Evolutionary conservation across 2,329 filamentous ascomycete genomes (phyloP).

Genomic region (Volutella citrinella): DNA sequence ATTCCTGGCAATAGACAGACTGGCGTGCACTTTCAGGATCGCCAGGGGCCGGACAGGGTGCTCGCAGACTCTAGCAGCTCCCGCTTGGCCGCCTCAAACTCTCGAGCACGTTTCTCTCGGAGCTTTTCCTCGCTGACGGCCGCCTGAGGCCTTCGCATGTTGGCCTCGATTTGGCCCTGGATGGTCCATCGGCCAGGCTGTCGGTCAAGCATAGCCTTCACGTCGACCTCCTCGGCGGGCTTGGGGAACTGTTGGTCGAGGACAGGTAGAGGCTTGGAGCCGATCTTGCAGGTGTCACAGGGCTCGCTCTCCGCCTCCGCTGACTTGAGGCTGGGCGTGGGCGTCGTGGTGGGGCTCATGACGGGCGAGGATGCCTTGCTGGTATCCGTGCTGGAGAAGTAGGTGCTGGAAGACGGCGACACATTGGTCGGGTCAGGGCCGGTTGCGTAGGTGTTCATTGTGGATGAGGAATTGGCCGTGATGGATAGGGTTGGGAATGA

Average conservation of each 20-base stretch:
- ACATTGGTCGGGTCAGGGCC: conserved; percentile 12
- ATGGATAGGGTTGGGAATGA: background rate
- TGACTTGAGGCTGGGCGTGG: conserved; percentile 18
- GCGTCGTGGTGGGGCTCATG: conserved; percentile 13
- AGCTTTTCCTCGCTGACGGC: conserved; percentile 21
- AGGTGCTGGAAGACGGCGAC: conserved; percentile 14
- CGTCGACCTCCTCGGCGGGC: conserved; percentile 36
- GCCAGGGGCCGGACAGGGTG: conserved; percentile 5
- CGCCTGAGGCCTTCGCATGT: conserved; percentile 25
- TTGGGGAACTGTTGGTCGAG: conserved; percentile 38
- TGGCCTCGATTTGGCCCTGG: conserved; percentile 32
- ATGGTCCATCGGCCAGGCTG: conserved; percentile 42
- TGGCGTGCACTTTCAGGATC: conserved; percentile 7
- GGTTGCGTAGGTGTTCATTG: background rate
- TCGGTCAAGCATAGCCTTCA: conserved; percentile 42
- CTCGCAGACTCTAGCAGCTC: conserved; percentile 45
- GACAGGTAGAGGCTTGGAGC: conserved; percentile 31
- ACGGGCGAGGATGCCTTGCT: conserved; percentile 21
- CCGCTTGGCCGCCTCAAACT: conserved; percentile 46
- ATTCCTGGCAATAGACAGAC: background rate
- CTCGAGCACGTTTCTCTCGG: conserved; percentile 34
- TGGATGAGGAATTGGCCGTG: background rate
- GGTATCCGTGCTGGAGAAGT: conserved; percentile 12
- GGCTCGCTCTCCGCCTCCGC: conserved; percentile 11
- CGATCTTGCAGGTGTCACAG: conserved; percentile 9